Evolutionary conservation across 768 basidiomycete species (phyloP), one percentile per base, ranked within the genome.

Genomic region (Pleurotus ostreatus): DNA sequence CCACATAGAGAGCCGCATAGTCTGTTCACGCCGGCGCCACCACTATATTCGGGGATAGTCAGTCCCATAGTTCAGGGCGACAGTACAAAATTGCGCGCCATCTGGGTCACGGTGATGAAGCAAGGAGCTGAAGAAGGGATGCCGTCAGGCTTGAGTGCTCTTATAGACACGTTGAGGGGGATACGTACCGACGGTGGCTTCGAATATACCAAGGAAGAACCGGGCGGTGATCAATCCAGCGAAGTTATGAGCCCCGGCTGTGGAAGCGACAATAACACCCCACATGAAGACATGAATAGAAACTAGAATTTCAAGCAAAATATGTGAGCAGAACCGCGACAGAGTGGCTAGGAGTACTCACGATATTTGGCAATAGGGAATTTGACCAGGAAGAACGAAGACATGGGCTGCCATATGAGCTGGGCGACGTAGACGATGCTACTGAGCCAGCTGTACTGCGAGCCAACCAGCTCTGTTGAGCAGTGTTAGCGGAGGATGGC

Each of bases 21-120:
- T 75, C 60, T 78, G 76, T 58, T 78, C 77, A 11, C 76, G 70
- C n/a, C 77, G 65, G 12, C 77, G 70, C 77, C 77, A 78, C 77
- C 77, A 80, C 67, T 68, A 44, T 23, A n/a, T n/a, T n/a, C n/a
- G n/a, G n/a, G n/a, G n/a, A n/a, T n/a, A n/a, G n/a, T n/a, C n/a
- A n/a, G n/a, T n/a, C n/a, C n/a, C n/a, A n/a, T n/a, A n/a, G 30
- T 7, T 9, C 30, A 30, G 30, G 30, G 8, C 9, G 30, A 7
- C 30, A 30, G 3, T n/a, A 47, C 18, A 47, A 18, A 5, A n/a
- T 44, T 9, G 47, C 55, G 2, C 16, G 64, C 68, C 75, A 76
- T 77, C 55, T 75, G 73, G 20, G 76, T 79, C 51, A 80, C 72
- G 1, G 77, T 73, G 52, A 81, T 76, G 65, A 80, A 80, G 48